Evolutionary conservation across 805 yeast species (phyloP), one percentile per base, ranked within the genome.

Genomic region (Vanderwaltozyma tropicalis): DNA sequence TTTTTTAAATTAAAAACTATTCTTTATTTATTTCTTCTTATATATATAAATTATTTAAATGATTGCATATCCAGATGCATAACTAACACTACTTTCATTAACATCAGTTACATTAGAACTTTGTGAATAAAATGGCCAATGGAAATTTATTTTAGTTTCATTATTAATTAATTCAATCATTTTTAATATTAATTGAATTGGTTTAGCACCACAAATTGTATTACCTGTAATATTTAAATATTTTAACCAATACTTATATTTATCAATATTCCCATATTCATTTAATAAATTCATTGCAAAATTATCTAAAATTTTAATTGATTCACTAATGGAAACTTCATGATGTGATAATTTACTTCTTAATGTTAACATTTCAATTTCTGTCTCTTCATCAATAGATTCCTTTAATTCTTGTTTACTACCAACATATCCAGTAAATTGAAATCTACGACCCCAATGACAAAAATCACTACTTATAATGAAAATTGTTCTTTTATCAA

Each of bases 171-270:
- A 41, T 34, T 46, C 45, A 28, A 54, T 40, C 41, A 79, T 80
- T 42, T 66, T 62, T 36, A 89, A 54, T 15, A 89, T 55, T 8
- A 86, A 64, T 2, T 74, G 72, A 26, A 92, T 67, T 0, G 97
- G 96, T 42, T 75, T 78, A 41, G 87, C 82, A 0, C 98, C 98
- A 60, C 98, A 92, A 14, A 92, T 81, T 0, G 98, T 92, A 61
- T 89, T 88, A 0, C 80, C 85, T 0, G 97, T 85, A 1, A 45
- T 47, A 5, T 62, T 60, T 4, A 92, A 72, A 53, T 92, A 92
- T 20, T 68, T 56, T 37, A 66, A 68, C 85, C 95, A 92, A 7
- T 61, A 60, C 1, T 53, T 49, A 38, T 77, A 73, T 2, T 74
- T 65, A 2, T 86, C 88, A 1, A 50, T 50, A 0, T 76, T 57